phyloP scores from a whole-genome alignment of 305 asterid genomes.

The Fraxinus sp. region DNA sequence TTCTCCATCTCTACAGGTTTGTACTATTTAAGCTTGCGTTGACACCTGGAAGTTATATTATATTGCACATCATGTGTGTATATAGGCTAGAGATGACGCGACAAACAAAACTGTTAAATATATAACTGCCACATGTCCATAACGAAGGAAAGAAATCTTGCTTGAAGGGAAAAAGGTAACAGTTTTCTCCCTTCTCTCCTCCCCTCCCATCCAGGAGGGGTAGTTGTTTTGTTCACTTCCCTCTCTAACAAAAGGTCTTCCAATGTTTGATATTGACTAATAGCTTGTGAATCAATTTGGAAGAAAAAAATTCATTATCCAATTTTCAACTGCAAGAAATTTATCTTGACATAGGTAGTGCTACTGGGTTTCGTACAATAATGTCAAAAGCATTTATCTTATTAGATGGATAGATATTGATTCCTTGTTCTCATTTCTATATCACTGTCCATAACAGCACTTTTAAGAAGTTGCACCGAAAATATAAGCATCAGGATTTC shows the following conservation, averaged over 20 bases:
- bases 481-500: not conserved
- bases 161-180: not conserved
- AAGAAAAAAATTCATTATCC: not conserved
- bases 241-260: not conserved
- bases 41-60: slow-evolving; percentile 7
- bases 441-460: not conserved
- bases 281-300: not conserved
- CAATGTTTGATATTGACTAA: not conserved
- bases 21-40: slow-evolving; percentile 6
- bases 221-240: not conserved
- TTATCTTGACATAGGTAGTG: not conserved
- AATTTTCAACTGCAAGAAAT: not conserved
- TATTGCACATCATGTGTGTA: slow-evolving; percentile 13
- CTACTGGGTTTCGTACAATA: not conserved
- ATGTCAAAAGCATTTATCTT: not conserved
- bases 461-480: not conserved
- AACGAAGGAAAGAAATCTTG: not conserved
- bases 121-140: slow-evolving; percentile 10
- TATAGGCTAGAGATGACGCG: slow-evolving; percentile 6
- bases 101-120: slow-evolving; percentile 2
- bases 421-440: not conserved
- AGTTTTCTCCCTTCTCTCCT: not conserved
- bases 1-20: slow-evolving; percentile 49
- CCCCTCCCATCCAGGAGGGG: not conserved
- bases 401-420: not conserved